Base-by-base conservation (phyloP, 306 rosid genomes). In the Quercus ilex region DNA sequence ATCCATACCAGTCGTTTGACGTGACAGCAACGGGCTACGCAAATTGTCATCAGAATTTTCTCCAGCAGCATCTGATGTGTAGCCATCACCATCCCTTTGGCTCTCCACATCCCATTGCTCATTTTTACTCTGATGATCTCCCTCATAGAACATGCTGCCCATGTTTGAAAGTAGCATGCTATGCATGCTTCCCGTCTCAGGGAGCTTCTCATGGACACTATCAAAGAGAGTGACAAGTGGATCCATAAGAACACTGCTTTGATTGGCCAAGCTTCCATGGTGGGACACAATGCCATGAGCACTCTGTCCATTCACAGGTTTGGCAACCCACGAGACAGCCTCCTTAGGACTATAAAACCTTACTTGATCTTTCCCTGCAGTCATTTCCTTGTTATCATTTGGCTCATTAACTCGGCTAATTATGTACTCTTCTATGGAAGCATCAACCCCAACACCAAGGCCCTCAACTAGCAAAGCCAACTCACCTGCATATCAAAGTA, bases 381-480 rank as follows among this genome's bases (percentile, higher is more conserved):
- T 64, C 59, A 90, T 78, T 80, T 94, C 97, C 52, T 88, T 90
- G 72, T 91, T 92, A 49, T 49, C 53, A 77, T 87, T 35, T 1
- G 85, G 35, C 55, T 90, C 97, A 58, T 86, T 86, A 57, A 80
- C 95, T 1, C 94, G 97, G 77, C 91, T 92, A 81, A 94, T 86
- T 43, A 91, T 79, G 89, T 92, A 94, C 80, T 94, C 97, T 83
- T 94, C 98, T 28, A 92, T 69, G 78, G 91, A 79, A 64, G 97
- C 90, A 41, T 94, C 97, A 73, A 85, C 89, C 58, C 95, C 97
- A 64, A 86, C 92, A 73, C 89, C 92, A 79, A 94, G 97, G 80
- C 98, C 98, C 95, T 94, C 98, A 55, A 92, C 97, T 82, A 94
- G 83, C 64, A 94, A 87, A 88, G 98, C 98, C 97, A 94, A 81